phyloP scores from a whole-genome alignment of 495 filamentous ascomycete species.

The Penicillium waksmanii region DNA sequence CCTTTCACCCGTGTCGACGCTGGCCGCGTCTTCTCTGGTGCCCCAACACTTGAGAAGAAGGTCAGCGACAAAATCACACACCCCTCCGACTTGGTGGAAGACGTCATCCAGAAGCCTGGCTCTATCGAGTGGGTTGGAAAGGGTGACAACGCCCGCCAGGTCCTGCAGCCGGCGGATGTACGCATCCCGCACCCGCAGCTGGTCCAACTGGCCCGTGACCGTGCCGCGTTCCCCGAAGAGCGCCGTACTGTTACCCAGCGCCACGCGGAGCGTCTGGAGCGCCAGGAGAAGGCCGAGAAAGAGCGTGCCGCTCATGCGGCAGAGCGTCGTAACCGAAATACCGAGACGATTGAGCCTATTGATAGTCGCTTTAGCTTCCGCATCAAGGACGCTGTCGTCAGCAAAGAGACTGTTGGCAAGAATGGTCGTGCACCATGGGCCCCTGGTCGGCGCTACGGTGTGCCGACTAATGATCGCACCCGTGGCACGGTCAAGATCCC shows the following conservation, averaged over 20 bases:
- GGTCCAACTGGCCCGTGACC: conserved; percentile 59
- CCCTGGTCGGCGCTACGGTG: conserved; percentile 69
- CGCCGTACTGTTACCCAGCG: conserved; percentile 38
- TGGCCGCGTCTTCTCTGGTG: conserved; percentile 75
- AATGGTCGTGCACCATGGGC: conserved; percentile 61
- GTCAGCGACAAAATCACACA: conserved; percentile 29
- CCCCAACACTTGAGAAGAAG: conserved; percentile 39
- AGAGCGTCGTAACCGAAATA: conserved; percentile 39
- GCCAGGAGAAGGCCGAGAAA: conserved; percentile 43
- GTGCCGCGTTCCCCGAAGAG: conserved; percentile 32
- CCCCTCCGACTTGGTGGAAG: conserved; percentile 32
- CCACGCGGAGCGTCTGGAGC: conserved; percentile 48
- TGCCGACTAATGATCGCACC: conserved; percentile 71
- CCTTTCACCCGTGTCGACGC: conserved; percentile 89
- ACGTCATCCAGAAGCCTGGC: conserved; percentile 32
- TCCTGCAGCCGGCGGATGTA: conserved; percentile 79
- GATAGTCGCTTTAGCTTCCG: conserved; percentile 78
- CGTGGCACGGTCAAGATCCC: conserved; percentile 76
- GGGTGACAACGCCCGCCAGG: conserved; percentile 43
- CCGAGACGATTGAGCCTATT: conserved; percentile 48
- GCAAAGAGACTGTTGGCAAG: conserved; percentile 58
- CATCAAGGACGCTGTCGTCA: conserved; percentile 65
- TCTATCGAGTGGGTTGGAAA: conserved; percentile 50
- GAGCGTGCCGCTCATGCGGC: conserved; percentile 40
- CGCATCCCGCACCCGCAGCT: conserved; percentile 90